A percentile compares a stretch with the other conserved stretches of the same genome.
Conservation (phyloP, 2,329 filamentous ascomycete genomes). For the Orbilia blumenaviensis region DNA sequence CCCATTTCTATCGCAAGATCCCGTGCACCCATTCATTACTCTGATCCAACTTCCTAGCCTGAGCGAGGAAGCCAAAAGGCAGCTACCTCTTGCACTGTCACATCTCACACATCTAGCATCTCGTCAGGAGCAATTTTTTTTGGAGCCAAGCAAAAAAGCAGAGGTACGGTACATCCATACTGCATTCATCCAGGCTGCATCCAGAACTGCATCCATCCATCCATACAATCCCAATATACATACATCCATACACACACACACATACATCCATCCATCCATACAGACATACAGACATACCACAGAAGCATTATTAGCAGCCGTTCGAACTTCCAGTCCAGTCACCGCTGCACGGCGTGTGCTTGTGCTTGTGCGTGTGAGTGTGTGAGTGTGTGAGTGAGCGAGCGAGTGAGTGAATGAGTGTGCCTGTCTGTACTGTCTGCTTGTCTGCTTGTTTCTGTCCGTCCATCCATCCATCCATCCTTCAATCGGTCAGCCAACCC, state of each 20-base stretch:
- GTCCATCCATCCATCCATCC: neutral
- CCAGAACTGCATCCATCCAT: too few relatives aligned
- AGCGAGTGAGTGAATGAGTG: neutral
- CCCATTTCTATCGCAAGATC: slow-evolving; percentile 51
- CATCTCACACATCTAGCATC: neutral
- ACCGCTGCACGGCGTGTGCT: neutral
- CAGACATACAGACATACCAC: too few relatives aligned
- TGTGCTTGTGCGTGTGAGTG: slow-evolving; percentile 2
- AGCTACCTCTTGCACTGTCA: slow-evolving; percentile 19
- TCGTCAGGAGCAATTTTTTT: neutral
- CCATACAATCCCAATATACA: too few relatives aligned
- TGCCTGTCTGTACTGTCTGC: neutral
- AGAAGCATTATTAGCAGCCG: neutral
- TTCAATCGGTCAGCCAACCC: too few relatives aligned
- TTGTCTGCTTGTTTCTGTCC: neutral
- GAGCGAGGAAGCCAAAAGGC: slow-evolving; percentile 50
- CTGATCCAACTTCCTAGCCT: slow-evolving; percentile 53
- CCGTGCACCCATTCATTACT: slow-evolving; percentile 38
- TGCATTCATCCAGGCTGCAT: too few relatives aligned
- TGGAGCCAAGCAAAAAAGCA: too few relatives aligned
- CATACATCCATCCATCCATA: too few relatives aligned
- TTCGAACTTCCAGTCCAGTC: neutral
- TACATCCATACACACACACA: too few relatives aligned
- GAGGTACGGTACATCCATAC: too few relatives aligned
- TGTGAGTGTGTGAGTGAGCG: neutral